Percentiles rank a stretch among this genome's conserved stretches.
Conservation (phyloP, 2,329 filamentous ascomycete genomes). For the Juglanconis sp. region DNA sequence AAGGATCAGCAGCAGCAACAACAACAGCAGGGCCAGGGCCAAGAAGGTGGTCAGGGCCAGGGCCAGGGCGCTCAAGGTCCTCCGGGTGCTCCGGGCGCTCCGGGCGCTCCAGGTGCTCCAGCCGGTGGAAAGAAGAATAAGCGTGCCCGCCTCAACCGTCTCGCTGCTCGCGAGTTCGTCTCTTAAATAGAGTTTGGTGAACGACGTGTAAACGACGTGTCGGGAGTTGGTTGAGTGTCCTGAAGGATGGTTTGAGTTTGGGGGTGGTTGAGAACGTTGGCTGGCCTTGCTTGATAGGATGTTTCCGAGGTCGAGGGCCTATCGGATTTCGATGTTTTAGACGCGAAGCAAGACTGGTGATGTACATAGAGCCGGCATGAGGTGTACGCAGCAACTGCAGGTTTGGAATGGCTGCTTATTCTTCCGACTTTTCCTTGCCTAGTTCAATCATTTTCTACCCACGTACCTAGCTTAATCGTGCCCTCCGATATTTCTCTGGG, state of each 20-base stretch:
- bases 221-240: neutral
- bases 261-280: neutral
- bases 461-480: neutral
- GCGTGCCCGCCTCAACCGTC: neutral
- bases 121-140: neutral
- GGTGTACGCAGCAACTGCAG: constrained; percentile 6
- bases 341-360: constrained; percentile 5
- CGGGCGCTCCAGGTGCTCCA: neutral
- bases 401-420: constrained; percentile 12
- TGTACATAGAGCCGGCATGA: constrained; percentile 11
- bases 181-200: neutral
- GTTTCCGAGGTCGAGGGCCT: neutral
- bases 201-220: neutral
- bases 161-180: constrained; percentile 10
- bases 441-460: constrained; percentile 2
- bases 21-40: constrained; percentile 11
- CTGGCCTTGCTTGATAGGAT: neutral
- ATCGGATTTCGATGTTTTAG: neutral
- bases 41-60: constrained; percentile 4
- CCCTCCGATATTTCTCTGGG: neutral
- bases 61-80: neutral
- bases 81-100: too few species aligned
- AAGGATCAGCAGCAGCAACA: constrained; percentile 8
- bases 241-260: neutral
- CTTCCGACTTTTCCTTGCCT: constrained; percentile 9